A percentile compares a stretch with the other conserved stretches of the same genome.
These are phyloP conservation scores for Tylopilus subfusipes DNA, from an alignment of 768 basidiomycete species.

Conservation along the genomic window DNA sequence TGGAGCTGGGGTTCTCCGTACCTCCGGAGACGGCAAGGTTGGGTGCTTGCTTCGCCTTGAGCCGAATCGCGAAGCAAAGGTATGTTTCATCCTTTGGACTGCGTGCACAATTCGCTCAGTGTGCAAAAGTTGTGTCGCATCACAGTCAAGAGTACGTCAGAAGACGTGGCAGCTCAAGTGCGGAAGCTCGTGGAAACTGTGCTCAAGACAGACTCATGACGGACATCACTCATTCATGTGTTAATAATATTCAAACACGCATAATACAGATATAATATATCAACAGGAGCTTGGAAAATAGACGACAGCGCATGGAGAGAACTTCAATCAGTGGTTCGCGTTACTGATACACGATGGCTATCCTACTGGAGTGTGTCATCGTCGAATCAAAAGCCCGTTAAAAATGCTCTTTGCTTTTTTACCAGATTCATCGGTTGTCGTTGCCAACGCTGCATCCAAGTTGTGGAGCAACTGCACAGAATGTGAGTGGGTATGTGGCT, in stretches of 20 bases:
- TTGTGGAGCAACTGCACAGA: constrained; percentile 3
- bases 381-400: constrained; percentile 38
- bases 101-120: neutral
- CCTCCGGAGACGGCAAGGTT: constrained; percentile 87
- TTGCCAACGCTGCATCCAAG: constrained; percentile 3
- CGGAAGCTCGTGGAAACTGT: constrained; percentile 47
- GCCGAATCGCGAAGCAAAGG: constrained; percentile 95
- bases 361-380: constrained; percentile 21
- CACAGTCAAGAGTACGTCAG: constrained; percentile 94
- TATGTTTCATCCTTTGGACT: constrained; percentile 31
- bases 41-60: constrained; percentile 92
- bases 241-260: constrained; percentile 14
- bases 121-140: constrained; percentile 75
- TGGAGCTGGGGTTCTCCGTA: constrained; percentile 94
- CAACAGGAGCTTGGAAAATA: constrained; percentile 5
- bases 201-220: constrained; percentile 30
- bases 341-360: neutral
- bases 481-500: constrained; percentile 6
- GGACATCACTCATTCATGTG: constrained; percentile 1
- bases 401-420: constrained; percentile 39
- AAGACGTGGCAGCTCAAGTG: constrained; percentile 75
- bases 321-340: neutral
- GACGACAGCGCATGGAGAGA: neutral
- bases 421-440: constrained; percentile 19
- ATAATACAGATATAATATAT: constrained; percentile 29